These are phyloP conservation scores for Gossypium turneri DNA, from an alignment of 345 rosid species.

Conservation along the genomic window DNA sequence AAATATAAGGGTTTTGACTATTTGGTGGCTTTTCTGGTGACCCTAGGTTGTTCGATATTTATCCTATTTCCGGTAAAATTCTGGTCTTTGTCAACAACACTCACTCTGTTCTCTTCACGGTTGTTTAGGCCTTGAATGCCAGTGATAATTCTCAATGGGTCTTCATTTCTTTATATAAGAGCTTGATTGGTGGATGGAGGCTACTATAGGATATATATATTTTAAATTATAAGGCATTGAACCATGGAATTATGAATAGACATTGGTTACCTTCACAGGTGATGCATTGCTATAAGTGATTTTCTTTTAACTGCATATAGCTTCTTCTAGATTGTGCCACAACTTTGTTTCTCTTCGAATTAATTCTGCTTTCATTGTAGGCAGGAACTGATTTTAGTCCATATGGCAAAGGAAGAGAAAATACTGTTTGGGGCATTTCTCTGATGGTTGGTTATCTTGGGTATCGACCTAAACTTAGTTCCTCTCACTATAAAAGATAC, in stretches of 20 bases:
- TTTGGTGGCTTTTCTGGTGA: conserved; percentile 78
- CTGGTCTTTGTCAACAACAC: not conserved
- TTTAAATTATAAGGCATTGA: not conserved
- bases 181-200: conserved; percentile 1
- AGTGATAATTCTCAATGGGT: not conserved
- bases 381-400: conserved; percentile 80
- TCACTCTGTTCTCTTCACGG: conserved; percentile 5
- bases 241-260: not conserved
- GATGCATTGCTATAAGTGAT: not conserved
- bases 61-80: conserved; percentile 76
- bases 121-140: conserved; percentile 5
- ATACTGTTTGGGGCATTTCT: conserved; percentile 87
- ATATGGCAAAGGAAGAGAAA: conserved; percentile 82
- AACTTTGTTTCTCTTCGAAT: not conserved
- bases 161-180: conserved; percentile 1
- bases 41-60: conserved; percentile 85
- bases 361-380: conserved; percentile 37
- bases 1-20: conserved; percentile 79
- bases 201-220: not conserved
- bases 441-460: conserved; percentile 94
- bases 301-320: not conserved
- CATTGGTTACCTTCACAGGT: conserved; percentile 1
- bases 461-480: conserved; percentile 38
- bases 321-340: conserved; percentile 4
- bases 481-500: conserved; percentile 6